These are phyloP conservation scores for Trametes versicolor DNA, from an alignment of 1,284 basidiomycete genomes.

Conservation along the genomic window DNA sequence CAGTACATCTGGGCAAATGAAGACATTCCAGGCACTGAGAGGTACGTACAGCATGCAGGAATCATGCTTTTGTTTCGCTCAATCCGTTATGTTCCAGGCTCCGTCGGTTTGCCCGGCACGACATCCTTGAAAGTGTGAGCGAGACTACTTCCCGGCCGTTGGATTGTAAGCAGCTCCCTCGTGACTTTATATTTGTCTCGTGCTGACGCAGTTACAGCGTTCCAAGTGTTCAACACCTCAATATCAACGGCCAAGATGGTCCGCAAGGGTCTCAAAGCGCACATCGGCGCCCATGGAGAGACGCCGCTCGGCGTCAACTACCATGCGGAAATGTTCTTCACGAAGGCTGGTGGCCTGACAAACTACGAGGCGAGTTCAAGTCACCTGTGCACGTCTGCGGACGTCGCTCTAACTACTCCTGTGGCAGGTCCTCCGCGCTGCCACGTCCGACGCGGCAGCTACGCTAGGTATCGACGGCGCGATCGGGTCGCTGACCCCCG, in stretches of 20 bases:
- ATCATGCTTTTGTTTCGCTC: neutral
- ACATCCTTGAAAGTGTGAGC: slow-evolving; percentile 65
- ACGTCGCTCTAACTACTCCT: no score
- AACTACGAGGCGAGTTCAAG: slow-evolving; percentile 53
- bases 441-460: slow-evolving; percentile 68
- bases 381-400: no score
- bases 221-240: slow-evolving; percentile 73
- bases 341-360: slow-evolving; percentile 61
- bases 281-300: slow-evolving; percentile 83
- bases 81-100: slow-evolving; percentile 51
- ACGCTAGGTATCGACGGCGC: slow-evolving; percentile 70
- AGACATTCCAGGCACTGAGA: slow-evolving; percentile 71
- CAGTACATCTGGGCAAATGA: slow-evolving; percentile 72
- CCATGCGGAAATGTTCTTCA: slow-evolving; percentile 75
- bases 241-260: slow-evolving; percentile 74
- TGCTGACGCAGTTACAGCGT: slow-evolving; percentile 52
- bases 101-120: slow-evolving; percentile 69
- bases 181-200: neutral
- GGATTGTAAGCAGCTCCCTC: slow-evolving; percentile 55
- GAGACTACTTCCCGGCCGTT: slow-evolving; percentile 69
- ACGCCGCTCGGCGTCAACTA: slow-evolving; percentile 78
- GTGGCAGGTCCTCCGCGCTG: slow-evolving; percentile 69
- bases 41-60: slow-evolving; percentile 50
- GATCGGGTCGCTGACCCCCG: slow-evolving; percentile 67
- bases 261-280: slow-evolving; percentile 62